A percentile compares a stretch with the other conserved stretches of the same genome.
These are phyloP conservation scores for Hirschfeldia incana DNA, from an alignment of 345 rosid species.

Conservation along the genomic window DNA sequence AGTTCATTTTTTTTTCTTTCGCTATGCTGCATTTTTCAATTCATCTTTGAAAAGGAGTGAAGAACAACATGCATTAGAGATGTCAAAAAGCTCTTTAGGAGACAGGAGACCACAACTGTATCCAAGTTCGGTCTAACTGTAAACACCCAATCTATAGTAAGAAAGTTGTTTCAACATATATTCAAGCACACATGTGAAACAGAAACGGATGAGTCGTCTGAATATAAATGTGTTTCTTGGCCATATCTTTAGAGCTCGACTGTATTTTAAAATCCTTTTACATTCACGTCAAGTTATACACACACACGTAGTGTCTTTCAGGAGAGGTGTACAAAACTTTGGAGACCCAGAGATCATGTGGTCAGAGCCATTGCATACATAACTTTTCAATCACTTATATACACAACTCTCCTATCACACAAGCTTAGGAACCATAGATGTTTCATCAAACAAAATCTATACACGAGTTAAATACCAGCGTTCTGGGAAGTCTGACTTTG, in stretches of 20 bases:
- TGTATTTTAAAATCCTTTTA: background rate
- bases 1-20: background rate
- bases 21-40: constrained; percentile 16
- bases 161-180: background rate
- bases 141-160: background rate
- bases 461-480: constrained; percentile 8
- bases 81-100: constrained; percentile 10
- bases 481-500: constrained; percentile 41
- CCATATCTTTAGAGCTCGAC: background rate
- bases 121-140: background rate
- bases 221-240: background rate
- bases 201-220: background rate
- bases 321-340: constrained; percentile 13
- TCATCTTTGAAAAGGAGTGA: constrained; percentile 27
- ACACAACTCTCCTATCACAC: constrained; percentile 19
- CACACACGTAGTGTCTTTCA: background rate
- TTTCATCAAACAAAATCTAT: background rate
- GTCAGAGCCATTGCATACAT: constrained; percentile 9
- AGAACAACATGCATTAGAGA: background rate
- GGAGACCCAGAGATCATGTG: constrained; percentile 12
- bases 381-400: background rate
- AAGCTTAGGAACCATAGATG: background rate
- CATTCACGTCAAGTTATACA: background rate
- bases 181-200: background rate
- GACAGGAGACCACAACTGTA: background rate